These are phyloP conservation scores for Eragrostis tef DNA, from an alignment of 202 grass and related monocot genomes.

Conservation along the genomic window DNA sequence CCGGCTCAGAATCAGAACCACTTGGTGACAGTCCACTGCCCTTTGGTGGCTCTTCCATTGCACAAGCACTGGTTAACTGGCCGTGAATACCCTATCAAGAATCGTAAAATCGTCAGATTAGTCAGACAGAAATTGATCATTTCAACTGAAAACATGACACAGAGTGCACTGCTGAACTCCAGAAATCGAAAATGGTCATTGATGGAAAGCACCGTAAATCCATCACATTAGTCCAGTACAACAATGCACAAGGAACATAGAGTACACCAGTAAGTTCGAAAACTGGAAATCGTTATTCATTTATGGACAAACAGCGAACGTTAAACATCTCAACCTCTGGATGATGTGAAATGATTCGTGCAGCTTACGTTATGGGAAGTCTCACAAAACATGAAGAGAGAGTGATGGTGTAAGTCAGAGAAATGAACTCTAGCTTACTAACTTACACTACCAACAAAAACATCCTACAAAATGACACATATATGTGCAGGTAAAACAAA, in stretches of 20 bases:
- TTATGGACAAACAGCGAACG: background rate
- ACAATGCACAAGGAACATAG: too few species aligned
- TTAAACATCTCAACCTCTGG: background rate
- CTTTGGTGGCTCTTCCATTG: conserved; percentile 46
- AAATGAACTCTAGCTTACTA: background rate
- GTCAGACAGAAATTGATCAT: conserved; percentile 6
- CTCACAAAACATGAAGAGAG: background rate
- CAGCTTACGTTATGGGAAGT: background rate
- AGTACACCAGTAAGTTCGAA: background rate
- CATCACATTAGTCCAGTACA: background rate
- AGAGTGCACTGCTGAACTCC: background rate
- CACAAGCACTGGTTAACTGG: conserved; percentile 8
- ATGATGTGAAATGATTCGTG: background rate
- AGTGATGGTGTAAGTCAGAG: background rate
- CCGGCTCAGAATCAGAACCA: conserved; percentile 42
- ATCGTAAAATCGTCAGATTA: conserved; percentile 13
- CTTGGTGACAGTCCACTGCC: conserved; percentile 36
- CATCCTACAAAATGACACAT: background rate
- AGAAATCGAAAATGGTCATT: background rate
- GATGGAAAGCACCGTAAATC: background rate
- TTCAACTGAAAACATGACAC: conserved; percentile 22
- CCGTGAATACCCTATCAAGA: conserved; percentile 41
- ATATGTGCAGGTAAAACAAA: too few species aligned
- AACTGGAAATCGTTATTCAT: background rate
- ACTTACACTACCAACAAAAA: background rate